These are phyloP conservation scores for Penicillium samsonianum DNA, from an alignment of 495 filamentous ascomycete genomes.

Conservation along the genomic window DNA sequence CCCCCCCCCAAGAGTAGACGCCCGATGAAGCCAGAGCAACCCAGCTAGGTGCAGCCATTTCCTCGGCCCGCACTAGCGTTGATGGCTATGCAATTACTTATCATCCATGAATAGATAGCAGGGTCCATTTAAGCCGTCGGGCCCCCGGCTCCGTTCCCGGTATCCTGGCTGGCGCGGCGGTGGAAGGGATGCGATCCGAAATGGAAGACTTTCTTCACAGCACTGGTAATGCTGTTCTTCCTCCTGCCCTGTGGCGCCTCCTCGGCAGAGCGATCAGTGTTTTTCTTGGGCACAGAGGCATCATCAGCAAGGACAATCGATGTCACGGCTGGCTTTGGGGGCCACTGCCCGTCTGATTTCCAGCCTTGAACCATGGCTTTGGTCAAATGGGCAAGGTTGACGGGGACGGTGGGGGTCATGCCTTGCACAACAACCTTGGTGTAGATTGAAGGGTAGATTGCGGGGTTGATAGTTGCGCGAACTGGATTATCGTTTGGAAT, in stretches of 20 bases:
- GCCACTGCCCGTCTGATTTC: slow-evolving; percentile 95
- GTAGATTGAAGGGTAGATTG: slow-evolving; percentile 81
- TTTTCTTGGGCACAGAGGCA: slow-evolving; percentile 30
- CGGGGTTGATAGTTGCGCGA: slow-evolving; percentile 68
- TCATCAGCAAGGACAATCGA: slow-evolving; percentile 39
- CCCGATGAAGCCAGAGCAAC: slow-evolving; percentile 4
- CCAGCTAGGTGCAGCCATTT: not conserved
- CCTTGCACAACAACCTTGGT: slow-evolving; percentile 78
- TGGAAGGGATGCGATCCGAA: slow-evolving; percentile 46
- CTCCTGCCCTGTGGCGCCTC: slow-evolving; percentile 30
- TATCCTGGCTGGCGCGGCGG: slow-evolving; percentile 38
- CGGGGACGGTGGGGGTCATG: slow-evolving; percentile 77
- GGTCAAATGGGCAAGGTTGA: slow-evolving; percentile 80
- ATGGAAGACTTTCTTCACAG: slow-evolving; percentile 48
- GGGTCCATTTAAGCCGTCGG: slow-evolving; percentile 11
- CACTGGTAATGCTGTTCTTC: slow-evolving; percentile 44
- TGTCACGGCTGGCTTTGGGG: slow-evolving; percentile 58
- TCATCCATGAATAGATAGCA: not conserved
- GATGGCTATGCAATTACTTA: slow-evolving; percentile 13
- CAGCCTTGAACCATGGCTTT: slow-evolving; percentile 85
- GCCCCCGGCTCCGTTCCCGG: slow-evolving; percentile 13
- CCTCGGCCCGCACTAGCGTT: not conserved
- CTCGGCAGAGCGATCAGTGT: slow-evolving; percentile 16
- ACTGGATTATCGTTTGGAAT: slow-evolving; percentile 69
- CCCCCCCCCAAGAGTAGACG: slow-evolving; percentile 1